Percentiles rank a stretch among this genome's conserved stretches.
Conservation (phyloP, 768 basidiomycete genomes). For the Xerocomus spinulosus region DNA sequence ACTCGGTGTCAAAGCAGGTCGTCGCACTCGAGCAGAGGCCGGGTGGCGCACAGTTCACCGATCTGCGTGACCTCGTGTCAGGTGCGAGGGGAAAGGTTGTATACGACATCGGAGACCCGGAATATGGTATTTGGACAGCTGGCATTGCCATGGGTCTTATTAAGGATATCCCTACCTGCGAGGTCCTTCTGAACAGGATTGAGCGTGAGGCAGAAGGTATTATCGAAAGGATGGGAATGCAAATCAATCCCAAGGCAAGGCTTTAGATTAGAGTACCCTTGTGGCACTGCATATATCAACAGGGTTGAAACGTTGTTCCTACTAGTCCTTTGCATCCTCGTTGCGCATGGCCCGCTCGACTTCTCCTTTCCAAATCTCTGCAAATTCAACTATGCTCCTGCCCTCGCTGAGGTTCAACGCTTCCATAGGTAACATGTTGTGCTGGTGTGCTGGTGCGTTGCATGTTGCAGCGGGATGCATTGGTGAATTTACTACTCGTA, state of each 20-base stretch:
- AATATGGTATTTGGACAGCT: slow-evolving; percentile 83
- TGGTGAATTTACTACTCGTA: slow-evolving; percentile 70
- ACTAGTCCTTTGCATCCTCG: slow-evolving; percentile 7
- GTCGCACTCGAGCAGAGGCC: slow-evolving; percentile 76
- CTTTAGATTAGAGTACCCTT: slow-evolving; percentile 14
- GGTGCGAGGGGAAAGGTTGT: slow-evolving; percentile 67
- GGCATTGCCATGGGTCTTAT: slow-evolving; percentile 68
- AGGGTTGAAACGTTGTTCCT: no score
- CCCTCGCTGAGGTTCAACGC: slow-evolving; percentile 78
- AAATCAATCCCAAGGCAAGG: slow-evolving; percentile 16
- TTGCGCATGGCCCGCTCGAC: slow-evolving; percentile 35
- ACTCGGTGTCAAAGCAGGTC: slow-evolving; percentile 78
- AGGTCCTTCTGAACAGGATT: slow-evolving; percentile 60
- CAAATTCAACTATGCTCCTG: slow-evolving; percentile 66
- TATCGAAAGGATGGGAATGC: slow-evolving; percentile 43
- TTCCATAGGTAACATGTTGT: slow-evolving; percentile 91
- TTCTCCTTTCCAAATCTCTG: slow-evolving; percentile 56
- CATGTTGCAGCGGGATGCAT: slow-evolving; percentile 63
- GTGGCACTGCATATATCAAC: background rate
- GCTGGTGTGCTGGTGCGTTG: slow-evolving; percentile 71
- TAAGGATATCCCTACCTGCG: slow-evolving; percentile 79
- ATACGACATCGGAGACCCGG: slow-evolving; percentile 79
- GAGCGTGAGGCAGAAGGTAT: slow-evolving; percentile 73
- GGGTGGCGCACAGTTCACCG: slow-evolving; percentile 85
- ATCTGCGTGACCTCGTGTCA: slow-evolving; percentile 71